A percentile compares a stretch with the other conserved stretches of the same genome.
phyloP scores from a whole-genome alignment of 768 basidiomycete species.

The Tylopilus vinaceipallidus region DNA sequence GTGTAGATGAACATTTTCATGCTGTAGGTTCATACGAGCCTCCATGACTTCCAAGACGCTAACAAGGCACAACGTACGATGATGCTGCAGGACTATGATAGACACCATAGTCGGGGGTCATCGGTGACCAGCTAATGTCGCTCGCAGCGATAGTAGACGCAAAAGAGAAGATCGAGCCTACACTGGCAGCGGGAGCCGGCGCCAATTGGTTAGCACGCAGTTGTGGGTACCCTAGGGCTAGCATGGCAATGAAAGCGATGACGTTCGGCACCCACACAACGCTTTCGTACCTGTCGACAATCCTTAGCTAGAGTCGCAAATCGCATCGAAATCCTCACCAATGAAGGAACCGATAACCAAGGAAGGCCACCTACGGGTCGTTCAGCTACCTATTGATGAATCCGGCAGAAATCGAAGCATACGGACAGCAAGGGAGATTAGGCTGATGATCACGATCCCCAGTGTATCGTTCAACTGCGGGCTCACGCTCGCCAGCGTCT shows the following conservation, averaged over 20 bases:
- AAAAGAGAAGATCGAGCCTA: slow-evolving; percentile 40
- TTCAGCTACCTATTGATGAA: neutral
- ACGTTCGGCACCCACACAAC: slow-evolving; percentile 74
- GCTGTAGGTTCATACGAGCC: slow-evolving; percentile 21
- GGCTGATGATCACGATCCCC: slow-evolving; percentile 33
- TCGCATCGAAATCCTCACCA: slow-evolving; percentile 35
- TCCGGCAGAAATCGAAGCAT: neutral
- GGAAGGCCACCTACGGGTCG: slow-evolving; percentile 52
- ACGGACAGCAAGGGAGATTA: slow-evolving; percentile 33
- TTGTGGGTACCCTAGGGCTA: slow-evolving; percentile 72
- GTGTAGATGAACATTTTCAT: slow-evolving; percentile 42
- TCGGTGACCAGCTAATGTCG: slow-evolving; percentile 41
- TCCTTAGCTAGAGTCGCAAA: neutral
- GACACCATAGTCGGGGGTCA: slow-evolving; percentile 49
- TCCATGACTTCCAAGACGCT: neutral
- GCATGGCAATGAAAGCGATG: slow-evolving; percentile 62
- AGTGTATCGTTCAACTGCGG: slow-evolving; percentile 28
- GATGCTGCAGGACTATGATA: slow-evolving; percentile 54
- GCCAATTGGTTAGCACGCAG: slow-evolving; percentile 41
- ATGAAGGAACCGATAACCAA: slow-evolving; percentile 60
- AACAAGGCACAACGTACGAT: slow-evolving; percentile 41
- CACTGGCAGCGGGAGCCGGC: slow-evolving; percentile 35
- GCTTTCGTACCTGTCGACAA: slow-evolving; percentile 60
- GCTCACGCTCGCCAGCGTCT: slow-evolving; percentile 52
- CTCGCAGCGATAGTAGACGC: slow-evolving; percentile 44